These are phyloP conservation scores for Trichoderma brevicompactum DNA, from an alignment of 2,329 filamentous ascomycete species.

Conservation along the genomic window DNA sequence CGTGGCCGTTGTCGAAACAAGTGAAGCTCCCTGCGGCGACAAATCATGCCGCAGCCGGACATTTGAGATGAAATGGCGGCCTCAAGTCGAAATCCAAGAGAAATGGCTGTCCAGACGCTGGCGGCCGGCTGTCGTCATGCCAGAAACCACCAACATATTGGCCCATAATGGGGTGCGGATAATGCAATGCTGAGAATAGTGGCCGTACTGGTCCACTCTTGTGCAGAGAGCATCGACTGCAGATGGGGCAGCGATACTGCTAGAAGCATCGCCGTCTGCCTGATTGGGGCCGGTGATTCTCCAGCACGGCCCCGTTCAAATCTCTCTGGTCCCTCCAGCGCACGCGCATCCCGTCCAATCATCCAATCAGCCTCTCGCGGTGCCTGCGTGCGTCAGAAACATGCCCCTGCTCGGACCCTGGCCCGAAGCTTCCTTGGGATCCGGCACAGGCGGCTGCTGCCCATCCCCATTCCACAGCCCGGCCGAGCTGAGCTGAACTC, in stretches of 20 bases:
- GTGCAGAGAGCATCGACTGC: background rate
- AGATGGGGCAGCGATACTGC: slow-evolving; percentile 14
- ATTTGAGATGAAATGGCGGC: background rate
- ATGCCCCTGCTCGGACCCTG: slow-evolving; percentile 20
- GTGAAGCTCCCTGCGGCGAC: background rate
- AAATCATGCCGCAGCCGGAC: slow-evolving; percentile 2
- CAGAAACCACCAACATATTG: background rate
- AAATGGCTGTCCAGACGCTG: background rate
- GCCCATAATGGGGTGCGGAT: slow-evolving; percentile 1
- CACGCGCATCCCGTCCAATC: slow-evolving; percentile 18
- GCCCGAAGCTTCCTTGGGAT: slow-evolving; percentile 21
- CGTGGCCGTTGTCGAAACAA: slow-evolving; percentile 6
- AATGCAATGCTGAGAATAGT: background rate
- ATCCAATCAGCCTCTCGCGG: slow-evolving; percentile 24
- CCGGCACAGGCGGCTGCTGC: slow-evolving; percentile 22
- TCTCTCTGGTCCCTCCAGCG: slow-evolving; percentile 14
- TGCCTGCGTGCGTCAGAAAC: slow-evolving; percentile 26
- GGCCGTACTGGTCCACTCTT: background rate
- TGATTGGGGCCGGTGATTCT: slow-evolving; percentile 21
- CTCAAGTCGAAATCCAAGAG: slow-evolving; percentile 1
- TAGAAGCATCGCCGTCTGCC: slow-evolving; percentile 1
- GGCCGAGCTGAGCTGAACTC: slow-evolving; percentile 16
- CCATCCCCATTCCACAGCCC: slow-evolving; percentile 1
- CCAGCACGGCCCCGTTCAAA: slow-evolving; percentile 19
- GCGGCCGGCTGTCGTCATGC: slow-evolving; percentile 10